phyloP scores from a whole-genome alignment of 1,284 basidiomycete species.

The Ganoderma meredithae region DNA sequence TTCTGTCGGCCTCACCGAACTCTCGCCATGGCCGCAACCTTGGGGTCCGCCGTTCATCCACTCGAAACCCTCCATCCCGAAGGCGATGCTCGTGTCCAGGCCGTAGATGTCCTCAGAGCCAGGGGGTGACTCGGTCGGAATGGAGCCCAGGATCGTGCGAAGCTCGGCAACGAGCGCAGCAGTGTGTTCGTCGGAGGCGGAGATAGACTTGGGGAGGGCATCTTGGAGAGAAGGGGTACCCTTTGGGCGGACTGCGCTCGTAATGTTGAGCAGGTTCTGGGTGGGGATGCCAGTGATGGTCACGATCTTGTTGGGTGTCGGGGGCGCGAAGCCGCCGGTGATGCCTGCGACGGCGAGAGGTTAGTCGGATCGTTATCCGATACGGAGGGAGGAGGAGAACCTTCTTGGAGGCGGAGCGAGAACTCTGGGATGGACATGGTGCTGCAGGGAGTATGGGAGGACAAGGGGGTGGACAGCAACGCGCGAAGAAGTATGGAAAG shows the following conservation, averaged over 20 bases:
- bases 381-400: slow-evolving; percentile 25
- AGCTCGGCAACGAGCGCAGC: slow-evolving; percentile 61
- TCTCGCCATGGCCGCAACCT: slow-evolving; percentile 62
- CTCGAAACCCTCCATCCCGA: slow-evolving; percentile 60
- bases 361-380: slow-evolving; percentile 18
- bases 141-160: slow-evolving; percentile 58
- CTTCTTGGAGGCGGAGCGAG: slow-evolving; percentile 46
- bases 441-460: neutral
- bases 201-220: slow-evolving; percentile 53
- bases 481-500: neutral
- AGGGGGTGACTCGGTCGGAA: slow-evolving; percentile 65
- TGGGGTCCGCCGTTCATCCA: slow-evolving; percentile 70
- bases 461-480: neutral
- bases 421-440: slow-evolving; percentile 45
- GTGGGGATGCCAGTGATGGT: slow-evolving; percentile 53
- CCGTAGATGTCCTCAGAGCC: slow-evolving; percentile 77
- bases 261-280: slow-evolving; percentile 51
- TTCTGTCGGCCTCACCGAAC: slow-evolving; percentile 57
- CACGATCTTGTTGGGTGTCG: slow-evolving; percentile 63
- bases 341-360: slow-evolving; percentile 58
- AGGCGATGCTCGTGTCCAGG: slow-evolving; percentile 69
- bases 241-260: slow-evolving; percentile 53
- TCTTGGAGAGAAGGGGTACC: slow-evolving; percentile 56
- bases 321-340: slow-evolving; percentile 75
- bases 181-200: slow-evolving; percentile 45